Evolutionary conservation across 1,139 yeast genomes (phyloP), one percentile per base, ranked within the genome.

Genomic region (Torulaspora pretoriensis): DNA sequence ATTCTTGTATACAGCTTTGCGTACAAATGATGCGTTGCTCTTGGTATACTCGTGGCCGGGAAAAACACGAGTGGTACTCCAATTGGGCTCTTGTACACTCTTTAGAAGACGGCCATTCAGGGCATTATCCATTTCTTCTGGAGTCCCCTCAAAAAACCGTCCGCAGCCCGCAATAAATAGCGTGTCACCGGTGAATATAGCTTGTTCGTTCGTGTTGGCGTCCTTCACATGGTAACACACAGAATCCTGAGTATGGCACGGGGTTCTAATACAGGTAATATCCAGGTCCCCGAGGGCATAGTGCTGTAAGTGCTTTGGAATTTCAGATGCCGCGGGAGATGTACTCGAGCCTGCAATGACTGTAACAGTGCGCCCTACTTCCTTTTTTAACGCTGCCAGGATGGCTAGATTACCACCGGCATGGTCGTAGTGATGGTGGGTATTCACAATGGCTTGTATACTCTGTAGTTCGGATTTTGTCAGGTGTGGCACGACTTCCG

Each of bases 1-100:
- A 45, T 72, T 68, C 19, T 70, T 60, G 59, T 89, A 68, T 1
- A 92, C 78, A 1, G 80, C 75, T 48, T 74, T 71, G 37, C 68
- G 63, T 8, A 94, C 86, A 63, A 92, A 92, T 55, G 74, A 77
- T 36, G 85, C 81, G 63, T 94, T 92, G 29, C 87, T 73, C 53
- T 74, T 76, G 10, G 99, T 94, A 68, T 92, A 92, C 68, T 92
- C 98, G 65, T 92, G 99, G 2, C 99, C 99, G 0, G 97, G 94
- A 60, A 81, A 85, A 3, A 90, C 92, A 28, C 50, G 52, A 10
- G 64, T 57, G 3, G 35, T 44, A 22, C 40, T 38, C 63, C 57
- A 60, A 32, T 61, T 55, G 17, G 59, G 45, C 34, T 55, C 57
- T 4, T 62, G 60, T 29, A 69, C 65, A 0, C 96, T 86, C 12